Conservation (phyloP, 2,329 filamentous ascomycete species). For the Aspergillus nomiae region DNA sequence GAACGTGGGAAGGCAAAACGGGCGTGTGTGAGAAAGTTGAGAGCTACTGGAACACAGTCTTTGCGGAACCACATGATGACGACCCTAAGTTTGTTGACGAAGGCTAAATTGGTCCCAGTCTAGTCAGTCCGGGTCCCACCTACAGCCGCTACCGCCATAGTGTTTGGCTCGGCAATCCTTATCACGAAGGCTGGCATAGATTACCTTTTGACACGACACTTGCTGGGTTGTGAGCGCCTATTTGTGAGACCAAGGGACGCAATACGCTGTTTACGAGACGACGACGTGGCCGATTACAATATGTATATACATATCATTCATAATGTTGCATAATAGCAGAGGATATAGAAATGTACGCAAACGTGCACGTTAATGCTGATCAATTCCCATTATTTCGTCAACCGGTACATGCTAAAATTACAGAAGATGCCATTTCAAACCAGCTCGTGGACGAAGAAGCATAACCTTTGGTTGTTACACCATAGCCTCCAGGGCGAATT, state of each 20-base stretch:
- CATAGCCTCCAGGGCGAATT: constrained; percentile 3
- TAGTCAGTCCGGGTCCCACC: not conserved
- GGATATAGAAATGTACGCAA: not conserved
- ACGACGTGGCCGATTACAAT: constrained; percentile 4
- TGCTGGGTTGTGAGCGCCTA: not conserved
- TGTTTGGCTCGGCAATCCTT: not conserved
- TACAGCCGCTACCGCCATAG: not conserved
- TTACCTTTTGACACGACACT: not conserved
- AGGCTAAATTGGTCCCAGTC: constrained; percentile 14
- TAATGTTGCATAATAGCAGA: constrained; percentile 7
- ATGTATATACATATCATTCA: constrained; percentile 7
- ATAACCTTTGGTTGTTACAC: not conserved
- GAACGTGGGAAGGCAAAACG: constrained; percentile 36
- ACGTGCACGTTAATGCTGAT: not conserved
- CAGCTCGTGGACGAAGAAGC: not conserved
- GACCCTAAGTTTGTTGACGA: constrained; percentile 34
- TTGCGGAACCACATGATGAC: constrained; percentile 34
- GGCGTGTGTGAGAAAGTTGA: constrained; percentile 34
- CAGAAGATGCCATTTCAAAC: not conserved
- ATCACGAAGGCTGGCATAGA: not conserved
- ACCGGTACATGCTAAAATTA: not conserved
- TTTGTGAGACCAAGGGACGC: not conserved
- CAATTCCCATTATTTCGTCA: not conserved
- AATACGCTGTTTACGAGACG: constrained; percentile 12
- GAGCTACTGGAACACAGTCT: constrained; percentile 38